These are phyloP conservation scores for Ormosia emarginata DNA, from an alignment of 306 rosid species.

Conservation along the genomic window DNA sequence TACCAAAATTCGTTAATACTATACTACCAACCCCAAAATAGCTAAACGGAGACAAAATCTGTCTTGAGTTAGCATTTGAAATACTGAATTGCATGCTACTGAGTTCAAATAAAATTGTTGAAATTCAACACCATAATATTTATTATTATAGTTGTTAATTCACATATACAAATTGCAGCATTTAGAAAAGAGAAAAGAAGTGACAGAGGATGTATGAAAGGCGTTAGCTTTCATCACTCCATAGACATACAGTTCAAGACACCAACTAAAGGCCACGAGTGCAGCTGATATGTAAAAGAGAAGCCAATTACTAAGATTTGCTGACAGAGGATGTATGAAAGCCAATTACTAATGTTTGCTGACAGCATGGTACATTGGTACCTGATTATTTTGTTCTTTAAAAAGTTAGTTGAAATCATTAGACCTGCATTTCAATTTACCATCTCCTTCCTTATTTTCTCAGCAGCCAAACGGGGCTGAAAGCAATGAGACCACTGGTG, in stretches of 20 bases:
- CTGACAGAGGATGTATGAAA: too few species aligned
- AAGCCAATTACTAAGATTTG: not conserved
- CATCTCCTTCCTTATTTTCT: not conserved
- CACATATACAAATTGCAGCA: not conserved
- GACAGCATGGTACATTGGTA: not conserved
- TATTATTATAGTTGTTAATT: not conserved
- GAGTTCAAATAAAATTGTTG: not conserved
- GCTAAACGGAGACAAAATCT: not conserved
- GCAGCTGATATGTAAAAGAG: not conserved
- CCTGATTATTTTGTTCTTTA: not conserved
- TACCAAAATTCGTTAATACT: not conserved
- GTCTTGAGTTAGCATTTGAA: not conserved
- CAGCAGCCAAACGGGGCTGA: not conserved
- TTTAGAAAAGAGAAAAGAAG: not conserved
- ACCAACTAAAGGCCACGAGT: conserved; percentile 14
- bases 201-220: too few species aligned
- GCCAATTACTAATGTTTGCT: not conserved
- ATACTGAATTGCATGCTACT: not conserved
- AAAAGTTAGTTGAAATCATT: not conserved
- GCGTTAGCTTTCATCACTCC: too few species aligned
- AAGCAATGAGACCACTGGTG: too few species aligned
- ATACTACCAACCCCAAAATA: not conserved
- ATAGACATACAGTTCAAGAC: not conserved
- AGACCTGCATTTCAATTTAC: not conserved
- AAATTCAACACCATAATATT: not conserved